Conservation (phyloP, 2,329 filamentous ascomycete genomes). For the Fusarium succisae region DNA sequence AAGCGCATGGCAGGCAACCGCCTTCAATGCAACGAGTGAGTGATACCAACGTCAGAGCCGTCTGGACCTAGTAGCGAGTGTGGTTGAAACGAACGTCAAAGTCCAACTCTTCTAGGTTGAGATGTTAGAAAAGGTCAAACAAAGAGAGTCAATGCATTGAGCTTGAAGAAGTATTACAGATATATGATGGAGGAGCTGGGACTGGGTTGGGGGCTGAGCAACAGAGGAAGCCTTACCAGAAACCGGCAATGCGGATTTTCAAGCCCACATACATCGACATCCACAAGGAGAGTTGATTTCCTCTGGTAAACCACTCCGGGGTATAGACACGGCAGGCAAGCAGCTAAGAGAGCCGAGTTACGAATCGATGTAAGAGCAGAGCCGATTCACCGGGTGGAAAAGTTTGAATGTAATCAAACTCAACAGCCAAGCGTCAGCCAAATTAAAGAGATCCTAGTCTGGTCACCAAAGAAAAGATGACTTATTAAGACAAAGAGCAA, state of each 20-base stretch:
- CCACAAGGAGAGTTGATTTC: conserved; percentile 26
- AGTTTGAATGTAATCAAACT: conserved; percentile 21
- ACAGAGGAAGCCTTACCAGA: conserved; percentile 33
- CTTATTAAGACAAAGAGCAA: conserved; percentile 16
- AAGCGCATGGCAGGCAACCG: conserved; percentile 35
- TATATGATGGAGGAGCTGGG: conserved; percentile 31
- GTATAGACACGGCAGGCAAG: conserved; percentile 12
- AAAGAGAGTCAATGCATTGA: conserved; percentile 1
- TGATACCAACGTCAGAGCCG: conserved; percentile 13
- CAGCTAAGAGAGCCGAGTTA: conserved; percentile 12
- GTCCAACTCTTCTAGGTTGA: conserved; percentile 1
- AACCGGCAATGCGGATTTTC: conserved; percentile 10
- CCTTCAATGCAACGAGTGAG: conserved; percentile 14
- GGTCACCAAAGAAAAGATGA: conserved; percentile 5
- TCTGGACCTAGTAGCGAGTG: conserved; percentile 24
- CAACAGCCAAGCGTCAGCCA: conserved; percentile 16
- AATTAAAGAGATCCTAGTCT: conserved; percentile 11
- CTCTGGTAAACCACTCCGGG: conserved; percentile 27
- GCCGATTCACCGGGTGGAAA: conserved; percentile 6
- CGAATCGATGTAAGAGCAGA: conserved; percentile 12
- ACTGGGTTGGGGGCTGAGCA: conserved; percentile 38
- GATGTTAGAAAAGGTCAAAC: conserved; percentile 12
- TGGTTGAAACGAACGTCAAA: conserved; percentile 25
- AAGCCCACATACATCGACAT: conserved; percentile 22
- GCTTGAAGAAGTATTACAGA: conserved; percentile 20